Conservation (phyloP, 257 asterid species). For the Solanum ahanhuiri region DNA sequence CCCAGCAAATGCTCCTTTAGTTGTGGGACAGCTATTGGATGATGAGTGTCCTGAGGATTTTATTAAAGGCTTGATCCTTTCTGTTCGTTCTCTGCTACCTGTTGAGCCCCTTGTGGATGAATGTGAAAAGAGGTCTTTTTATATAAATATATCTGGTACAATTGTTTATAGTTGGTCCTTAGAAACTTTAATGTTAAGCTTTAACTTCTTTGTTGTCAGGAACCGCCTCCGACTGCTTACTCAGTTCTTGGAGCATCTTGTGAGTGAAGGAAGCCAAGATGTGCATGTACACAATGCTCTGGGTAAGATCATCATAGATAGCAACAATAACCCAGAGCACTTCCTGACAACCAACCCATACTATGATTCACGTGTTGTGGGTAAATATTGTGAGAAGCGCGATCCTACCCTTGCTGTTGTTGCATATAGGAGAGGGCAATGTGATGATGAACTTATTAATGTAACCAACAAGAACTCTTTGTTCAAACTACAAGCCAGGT, state of each 20-base stretch:
- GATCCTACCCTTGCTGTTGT: slow-evolving; percentile 99
- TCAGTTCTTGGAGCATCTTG: slow-evolving; percentile 98
- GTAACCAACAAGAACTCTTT: slow-evolving; percentile 92
- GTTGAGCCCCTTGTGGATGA: slow-evolving; percentile 99
- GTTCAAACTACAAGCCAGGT: slow-evolving; percentile 98
- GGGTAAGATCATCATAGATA: slow-evolving; percentile 96
- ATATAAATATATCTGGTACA: neutral
- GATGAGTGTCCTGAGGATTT: slow-evolving; percentile 99
- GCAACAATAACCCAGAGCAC: slow-evolving; percentile 97
- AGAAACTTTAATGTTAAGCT: neutral
- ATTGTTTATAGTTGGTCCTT: neutral
- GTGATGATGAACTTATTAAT: slow-evolving; percentile 92
- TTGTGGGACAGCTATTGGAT: slow-evolving; percentile 96
- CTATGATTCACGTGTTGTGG: slow-evolving; percentile 98
- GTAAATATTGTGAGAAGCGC: slow-evolving; percentile 99
- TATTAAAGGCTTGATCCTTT: slow-evolving; percentile 88
- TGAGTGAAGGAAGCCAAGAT: slow-evolving; percentile 99
- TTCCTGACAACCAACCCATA: slow-evolving; percentile 96
- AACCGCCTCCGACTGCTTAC: slow-evolving; percentile 96
- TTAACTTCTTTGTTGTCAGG: slow-evolving; percentile 31
- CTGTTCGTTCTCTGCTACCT: slow-evolving; percentile 98
- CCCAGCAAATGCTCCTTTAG: slow-evolving; percentile 98
- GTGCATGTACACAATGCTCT: slow-evolving; percentile 98
- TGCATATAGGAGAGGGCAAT: slow-evolving; percentile 95
- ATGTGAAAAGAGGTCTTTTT: slow-evolving; percentile 87